phyloP scores from a whole-genome alignment of 768 basidiomycete genomes.

The Suillus cothurnatus region DNA sequence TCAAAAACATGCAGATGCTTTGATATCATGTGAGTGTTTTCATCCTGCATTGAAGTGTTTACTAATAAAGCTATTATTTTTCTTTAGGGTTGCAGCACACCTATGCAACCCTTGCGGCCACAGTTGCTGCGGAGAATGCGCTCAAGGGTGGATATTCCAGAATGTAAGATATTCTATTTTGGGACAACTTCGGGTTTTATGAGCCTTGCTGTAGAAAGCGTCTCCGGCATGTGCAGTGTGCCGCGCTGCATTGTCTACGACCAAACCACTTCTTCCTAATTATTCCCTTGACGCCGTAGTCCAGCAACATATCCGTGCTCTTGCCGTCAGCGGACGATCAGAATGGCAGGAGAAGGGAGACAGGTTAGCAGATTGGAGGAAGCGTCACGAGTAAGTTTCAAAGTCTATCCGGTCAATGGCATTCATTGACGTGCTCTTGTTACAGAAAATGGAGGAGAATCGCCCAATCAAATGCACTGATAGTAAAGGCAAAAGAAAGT shows the following conservation, averaged over 20 bases:
- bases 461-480: constrained; percentile 20
- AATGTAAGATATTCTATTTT: constrained; percentile 41
- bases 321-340: constrained; percentile 45
- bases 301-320: constrained; percentile 55
- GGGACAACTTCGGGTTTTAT: constrained; percentile 2
- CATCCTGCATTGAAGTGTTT: neutral
- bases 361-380: constrained; percentile 51
- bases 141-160: constrained; percentile 56
- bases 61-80: constrained; percentile 9
- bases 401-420: neutral
- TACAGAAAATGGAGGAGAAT: constrained; percentile 33
- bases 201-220: constrained; percentile 32
- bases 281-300: constrained; percentile 61
- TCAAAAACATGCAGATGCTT: constrained; percentile 52
- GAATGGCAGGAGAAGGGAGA: constrained; percentile 57
- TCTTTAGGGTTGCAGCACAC: constrained; percentile 58
- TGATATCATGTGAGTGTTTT: constrained; percentile 61
- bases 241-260: constrained; percentile 45
- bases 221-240: constrained; percentile 61
- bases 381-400: constrained; percentile 53
- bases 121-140: constrained; percentile 69
- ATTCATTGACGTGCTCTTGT: neutral
- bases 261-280: constrained; percentile 62
- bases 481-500: constrained; percentile 18
- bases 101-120: constrained; percentile 75